Percentiles rank a stretch among this genome's conserved stretches.
Conservation (phyloP, 495 filamentous ascomycete species). For the Aspergillus nidulans region DNA sequence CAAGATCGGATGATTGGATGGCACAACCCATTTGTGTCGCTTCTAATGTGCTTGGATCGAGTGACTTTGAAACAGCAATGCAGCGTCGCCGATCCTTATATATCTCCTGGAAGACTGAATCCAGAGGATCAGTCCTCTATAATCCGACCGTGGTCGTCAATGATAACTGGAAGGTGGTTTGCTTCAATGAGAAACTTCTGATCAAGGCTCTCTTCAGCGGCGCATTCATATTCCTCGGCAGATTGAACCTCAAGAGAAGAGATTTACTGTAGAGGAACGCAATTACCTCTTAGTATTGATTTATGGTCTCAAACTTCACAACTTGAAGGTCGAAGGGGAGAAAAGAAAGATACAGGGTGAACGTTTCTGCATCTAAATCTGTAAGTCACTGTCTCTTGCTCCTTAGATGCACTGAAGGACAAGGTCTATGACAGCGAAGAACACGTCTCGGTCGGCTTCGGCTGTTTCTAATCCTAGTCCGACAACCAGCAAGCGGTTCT, state of each 20-base stretch:
- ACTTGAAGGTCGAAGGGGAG: constrained; percentile 7
- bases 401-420: constrained; percentile 60
- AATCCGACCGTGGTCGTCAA: constrained; percentile 14
- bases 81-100: constrained; percentile 12
- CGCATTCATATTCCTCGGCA: constrained; percentile 14
- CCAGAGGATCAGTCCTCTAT: constrained; percentile 10
- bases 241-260: constrained; percentile 10
- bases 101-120: constrained; percentile 11
- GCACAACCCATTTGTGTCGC: constrained; percentile 9
- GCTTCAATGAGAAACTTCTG: constrained; percentile 16
- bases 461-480: constrained; percentile 71
- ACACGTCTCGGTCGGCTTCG: constrained; percentile 63
- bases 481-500: constrained; percentile 74
- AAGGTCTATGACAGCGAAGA: constrained; percentile 79
- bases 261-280: constrained; percentile 16
- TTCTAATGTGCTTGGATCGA: constrained; percentile 13
- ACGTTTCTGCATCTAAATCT: constrained; percentile 18
- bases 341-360: constrained; percentile 16
- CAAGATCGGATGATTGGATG: constrained; percentile 5
- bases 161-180: constrained; percentile 15
- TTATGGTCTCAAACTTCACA: not conserved
- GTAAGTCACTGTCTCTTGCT: constrained; percentile 7
- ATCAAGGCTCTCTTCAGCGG: constrained; percentile 14
- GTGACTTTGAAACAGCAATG: constrained; percentile 6
- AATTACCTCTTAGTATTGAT: not conserved